Evolutionary conservation across 2,329 filamentous ascomycete genomes (phyloP).

Genomic region (Periglandula ipomoeae): DNA sequence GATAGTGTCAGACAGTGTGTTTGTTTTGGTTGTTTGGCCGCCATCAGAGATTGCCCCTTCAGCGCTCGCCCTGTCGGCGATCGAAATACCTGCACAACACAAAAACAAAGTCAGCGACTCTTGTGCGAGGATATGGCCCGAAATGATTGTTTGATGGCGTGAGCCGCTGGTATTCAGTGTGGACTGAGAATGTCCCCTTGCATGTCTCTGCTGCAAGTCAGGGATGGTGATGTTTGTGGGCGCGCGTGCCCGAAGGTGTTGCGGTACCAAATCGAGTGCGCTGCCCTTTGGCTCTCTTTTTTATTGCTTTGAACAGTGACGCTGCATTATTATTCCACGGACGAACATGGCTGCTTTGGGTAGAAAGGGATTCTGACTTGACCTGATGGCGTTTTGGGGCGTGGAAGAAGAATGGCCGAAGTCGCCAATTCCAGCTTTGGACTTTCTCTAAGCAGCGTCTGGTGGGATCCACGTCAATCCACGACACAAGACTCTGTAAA

Average conservation of each 20-base stretch:
- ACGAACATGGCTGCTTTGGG: background rate
- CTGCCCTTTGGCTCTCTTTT: no score
- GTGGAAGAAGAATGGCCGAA: background rate
- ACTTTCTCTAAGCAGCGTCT: background rate
- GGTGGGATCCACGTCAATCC: background rate
- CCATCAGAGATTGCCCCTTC: background rate
- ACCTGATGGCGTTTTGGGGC: background rate
- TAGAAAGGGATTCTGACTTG: background rate
- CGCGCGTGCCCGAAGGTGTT: background rate
- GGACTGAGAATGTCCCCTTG: slow-evolving; percentile 8
- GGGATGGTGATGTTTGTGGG: slow-evolving; percentile 1
- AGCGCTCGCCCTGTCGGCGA: background rate
- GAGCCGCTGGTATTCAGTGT: slow-evolving; percentile 3
- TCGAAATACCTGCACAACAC: background rate
- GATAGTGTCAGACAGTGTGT: background rate
- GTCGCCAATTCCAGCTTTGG: background rate
- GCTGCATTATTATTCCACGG: background rate
- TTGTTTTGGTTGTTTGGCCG: background rate
- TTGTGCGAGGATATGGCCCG: background rate
- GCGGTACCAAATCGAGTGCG: no score
- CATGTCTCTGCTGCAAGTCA: slow-evolving; percentile 12
- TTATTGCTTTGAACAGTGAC: no score
- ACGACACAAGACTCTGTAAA: background rate
- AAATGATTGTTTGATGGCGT: background rate
- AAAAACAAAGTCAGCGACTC: background rate